These are phyloP conservation scores for Penicillium cosmopolitanum DNA, from an alignment of 495 filamentous ascomycete species.

Conservation along the genomic window DNA sequence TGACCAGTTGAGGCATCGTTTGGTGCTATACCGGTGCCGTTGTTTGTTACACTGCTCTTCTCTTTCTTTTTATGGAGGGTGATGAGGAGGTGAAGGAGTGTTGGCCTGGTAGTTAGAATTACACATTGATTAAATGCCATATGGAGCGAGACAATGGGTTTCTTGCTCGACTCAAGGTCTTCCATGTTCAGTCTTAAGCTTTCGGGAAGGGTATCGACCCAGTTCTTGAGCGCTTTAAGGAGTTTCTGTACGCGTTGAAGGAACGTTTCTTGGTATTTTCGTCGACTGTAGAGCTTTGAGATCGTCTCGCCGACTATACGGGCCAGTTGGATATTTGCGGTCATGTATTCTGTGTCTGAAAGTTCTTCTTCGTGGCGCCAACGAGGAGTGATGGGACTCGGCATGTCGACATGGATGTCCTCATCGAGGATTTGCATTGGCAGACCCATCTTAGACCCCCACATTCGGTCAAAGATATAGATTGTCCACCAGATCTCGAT, in stretches of 20 bases:
- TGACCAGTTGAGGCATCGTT: background rate
- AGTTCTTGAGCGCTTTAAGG: slow-evolving; percentile 48
- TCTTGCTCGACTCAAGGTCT: slow-evolving; percentile 43
- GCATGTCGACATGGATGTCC: slow-evolving; percentile 52
- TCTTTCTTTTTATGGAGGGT: slow-evolving; percentile 33
- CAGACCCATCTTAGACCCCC: slow-evolving; percentile 51
- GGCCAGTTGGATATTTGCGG: slow-evolving; percentile 47
- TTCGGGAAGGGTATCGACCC: slow-evolving; percentile 48
- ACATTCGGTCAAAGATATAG: slow-evolving; percentile 54
- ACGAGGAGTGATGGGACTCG: slow-evolving; percentile 35
- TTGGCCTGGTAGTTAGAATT: slow-evolving; percentile 47
- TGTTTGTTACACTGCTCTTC: background rate
- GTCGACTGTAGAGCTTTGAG: slow-evolving; percentile 45
- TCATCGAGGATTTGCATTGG: slow-evolving; percentile 51
- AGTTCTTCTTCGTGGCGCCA: slow-evolving; percentile 48
- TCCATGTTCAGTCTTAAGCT: slow-evolving; percentile 44
- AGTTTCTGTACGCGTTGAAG: slow-evolving; percentile 48
- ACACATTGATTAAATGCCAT: slow-evolving; percentile 50
- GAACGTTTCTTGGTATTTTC: slow-evolving; percentile 49
- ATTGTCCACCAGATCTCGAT: slow-evolving; percentile 53
- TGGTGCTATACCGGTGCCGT: background rate
- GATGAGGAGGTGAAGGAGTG: slow-evolving; percentile 46
- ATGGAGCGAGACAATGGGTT: slow-evolving; percentile 43
- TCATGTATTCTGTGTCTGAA: slow-evolving; percentile 43
- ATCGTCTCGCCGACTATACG: slow-evolving; percentile 49